Evolutionary conservation across 495 filamentous ascomycete genomes (phyloP), one percentile per base, ranked within the genome.

Genomic region (Podospora conica): DNA sequence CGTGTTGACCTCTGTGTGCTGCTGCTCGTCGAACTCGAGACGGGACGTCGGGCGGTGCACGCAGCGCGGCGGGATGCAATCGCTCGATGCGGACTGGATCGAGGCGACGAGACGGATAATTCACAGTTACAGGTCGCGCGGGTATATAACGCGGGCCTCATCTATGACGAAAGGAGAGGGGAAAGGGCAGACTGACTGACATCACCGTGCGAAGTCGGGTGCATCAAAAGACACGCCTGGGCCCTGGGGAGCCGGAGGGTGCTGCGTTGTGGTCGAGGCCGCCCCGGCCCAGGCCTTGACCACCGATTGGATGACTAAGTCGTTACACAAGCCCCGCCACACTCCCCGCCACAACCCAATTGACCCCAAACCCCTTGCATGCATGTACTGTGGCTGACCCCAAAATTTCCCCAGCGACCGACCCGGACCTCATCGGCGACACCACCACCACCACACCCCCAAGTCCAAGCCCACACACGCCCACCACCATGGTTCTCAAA

Each of bases 401-500:
- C 40, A 48, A 48, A 48, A 48, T 48, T 48, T 48, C 40, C 40
- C 40, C 18, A n/a, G 40, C 40, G 9, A 10, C 3, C 11, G 28
- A n/a, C n/a, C n/a, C n/a, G n/a, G n/a, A n/a, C n/a, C n/a, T n/a
- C 63, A 24, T 24, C 63, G 12, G 20, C 63, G 18, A 3, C 18
- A 18, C 18, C 58, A 29, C 12, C 48, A 48, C 28, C 61, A 24
- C 53, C 53, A 67, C 65, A 21, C 28, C 58, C 29, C n/a, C 33
- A 57, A 33, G 27, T 55, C 18, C 31, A n/a, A 20, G 20, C 22
- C 64, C 3, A 11, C 33, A 31, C 18, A 15, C 9, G 22, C 8
- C 40, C 20, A 9, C 25, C 74, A 81, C 66, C 63, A 98, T 98
- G 95, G 96, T 98, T 61, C 83, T 98, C 69, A 90, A 88, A 74